These are phyloP conservation scores for Picocystis salinarum DNA, from an alignment of 139 green algal species.

Conservation along the genomic window DNA sequence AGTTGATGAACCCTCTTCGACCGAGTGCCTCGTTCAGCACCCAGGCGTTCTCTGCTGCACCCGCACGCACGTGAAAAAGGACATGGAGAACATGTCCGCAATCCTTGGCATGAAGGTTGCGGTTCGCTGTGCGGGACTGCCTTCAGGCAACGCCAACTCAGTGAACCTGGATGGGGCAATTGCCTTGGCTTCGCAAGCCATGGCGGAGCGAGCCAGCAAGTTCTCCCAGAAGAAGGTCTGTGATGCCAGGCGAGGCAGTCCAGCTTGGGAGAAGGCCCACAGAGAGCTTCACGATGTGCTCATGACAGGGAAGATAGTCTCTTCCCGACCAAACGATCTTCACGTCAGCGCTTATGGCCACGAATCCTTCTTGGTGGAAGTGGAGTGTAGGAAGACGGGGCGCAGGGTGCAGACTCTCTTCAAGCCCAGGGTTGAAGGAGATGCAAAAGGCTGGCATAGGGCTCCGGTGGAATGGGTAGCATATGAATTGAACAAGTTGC, in stretches of 20 bases:
- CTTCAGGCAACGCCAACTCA: no score
- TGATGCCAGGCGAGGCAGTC: no score
- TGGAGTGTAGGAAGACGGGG: neutral
- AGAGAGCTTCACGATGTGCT: neutral
- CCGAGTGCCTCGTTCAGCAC: no score
- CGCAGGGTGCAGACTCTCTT: constrained; percentile 26
- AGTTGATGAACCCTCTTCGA: no score
- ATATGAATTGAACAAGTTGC: constrained; percentile 61
- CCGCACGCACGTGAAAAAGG: neutral
- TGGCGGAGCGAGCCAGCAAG: no score
- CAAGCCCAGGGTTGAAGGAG: constrained; percentile 46
- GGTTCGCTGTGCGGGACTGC: no score
- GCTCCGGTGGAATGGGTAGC: constrained; percentile 40
- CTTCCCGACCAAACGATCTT: neutral
- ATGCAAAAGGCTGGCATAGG: constrained; percentile 60
- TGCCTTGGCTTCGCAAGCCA: no score
- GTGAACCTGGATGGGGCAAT: no score
- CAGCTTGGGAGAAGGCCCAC: no score
- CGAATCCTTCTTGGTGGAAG: constrained; percentile 1
- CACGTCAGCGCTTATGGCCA: neutral
- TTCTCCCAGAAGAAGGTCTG: no score
- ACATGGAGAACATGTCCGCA: no score
- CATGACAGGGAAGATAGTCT: neutral
- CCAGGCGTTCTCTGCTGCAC: neutral
- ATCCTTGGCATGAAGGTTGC: no score